These are phyloP conservation scores for Rhynchospora breviuscula DNA, from an alignment of 176 grass and related monocot genomes.

Conservation along the genomic window DNA sequence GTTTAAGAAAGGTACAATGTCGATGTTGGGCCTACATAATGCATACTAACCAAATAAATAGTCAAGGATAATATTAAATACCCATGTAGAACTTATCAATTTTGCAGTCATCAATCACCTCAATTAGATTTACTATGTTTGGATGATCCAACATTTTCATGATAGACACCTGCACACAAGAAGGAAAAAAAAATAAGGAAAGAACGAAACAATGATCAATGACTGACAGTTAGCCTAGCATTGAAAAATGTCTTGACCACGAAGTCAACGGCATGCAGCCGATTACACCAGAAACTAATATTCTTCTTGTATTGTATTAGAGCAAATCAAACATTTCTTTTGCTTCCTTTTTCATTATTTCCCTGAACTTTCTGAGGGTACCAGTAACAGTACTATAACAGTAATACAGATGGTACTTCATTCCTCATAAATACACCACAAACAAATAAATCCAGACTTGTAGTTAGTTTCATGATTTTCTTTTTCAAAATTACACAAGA, in stretches of 20 bases:
- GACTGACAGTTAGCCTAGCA: not conserved
- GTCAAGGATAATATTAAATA: constrained; percentile 29
- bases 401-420: not conserved
- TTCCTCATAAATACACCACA: not conserved
- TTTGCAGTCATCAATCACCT: constrained; percentile 81
- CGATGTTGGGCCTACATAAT: not conserved
- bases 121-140: constrained; percentile 92
- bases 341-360: not conserved
- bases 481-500: not conserved
- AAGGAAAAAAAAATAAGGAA: not conserved
- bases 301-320: not conserved
- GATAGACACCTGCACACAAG: constrained; percentile 60
- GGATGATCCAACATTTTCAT: constrained; percentile 96
- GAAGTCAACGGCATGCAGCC: not conserved
- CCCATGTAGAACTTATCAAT: constrained; percentile 87
- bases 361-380: not conserved
- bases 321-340: not conserved
- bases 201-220: not conserved
- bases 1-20: not conserved
- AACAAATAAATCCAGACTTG: not conserved
- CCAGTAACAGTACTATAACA: not conserved
- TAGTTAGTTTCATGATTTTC: not conserved
- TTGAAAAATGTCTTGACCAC: not conserved
- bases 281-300: not conserved
- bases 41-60: constrained; percentile 6